Conservation (phyloP, 1,284 basidiomycete genomes). For the Retiboletus fuscus region DNA sequence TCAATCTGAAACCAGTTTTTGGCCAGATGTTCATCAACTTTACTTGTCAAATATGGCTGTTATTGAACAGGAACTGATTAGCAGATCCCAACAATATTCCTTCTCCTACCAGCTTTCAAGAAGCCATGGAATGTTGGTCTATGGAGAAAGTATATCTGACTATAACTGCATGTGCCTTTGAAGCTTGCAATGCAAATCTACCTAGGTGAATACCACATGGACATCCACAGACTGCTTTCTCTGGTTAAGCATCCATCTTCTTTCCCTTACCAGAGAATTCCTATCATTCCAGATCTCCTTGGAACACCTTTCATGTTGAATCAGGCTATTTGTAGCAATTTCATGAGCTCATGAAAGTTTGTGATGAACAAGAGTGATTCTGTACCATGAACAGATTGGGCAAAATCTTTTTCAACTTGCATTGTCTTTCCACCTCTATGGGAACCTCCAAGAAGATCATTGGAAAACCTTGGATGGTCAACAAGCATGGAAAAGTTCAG, state of each 20-base stretch:
- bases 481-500: background rate
- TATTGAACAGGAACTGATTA: background rate
- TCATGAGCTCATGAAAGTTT: background rate
- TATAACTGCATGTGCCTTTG: constrained; percentile 4
- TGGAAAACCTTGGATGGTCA: background rate
- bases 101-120: background rate
- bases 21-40: background rate
- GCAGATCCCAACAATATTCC: background rate
- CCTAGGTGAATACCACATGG: background rate
- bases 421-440: background rate
- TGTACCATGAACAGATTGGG: background rate
- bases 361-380: background rate
- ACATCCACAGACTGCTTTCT: background rate
- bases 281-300: background rate
- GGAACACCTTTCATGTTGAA: background rate
- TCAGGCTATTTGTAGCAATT: constrained; percentile 3
- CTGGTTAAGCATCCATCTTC: background rate
- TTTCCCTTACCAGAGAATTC: constrained; percentile 2
- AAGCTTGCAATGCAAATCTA: constrained; percentile 3
- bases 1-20: background rate
- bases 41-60: constrained; percentile 8
- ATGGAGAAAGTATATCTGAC: background rate
- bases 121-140: constrained; percentile 12
- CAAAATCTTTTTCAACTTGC: background rate
- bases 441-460: background rate